These are phyloP conservation scores for Thozetella sp. DNA, from an alignment of 495 filamentous ascomycete genomes.

Conservation along the genomic window DNA sequence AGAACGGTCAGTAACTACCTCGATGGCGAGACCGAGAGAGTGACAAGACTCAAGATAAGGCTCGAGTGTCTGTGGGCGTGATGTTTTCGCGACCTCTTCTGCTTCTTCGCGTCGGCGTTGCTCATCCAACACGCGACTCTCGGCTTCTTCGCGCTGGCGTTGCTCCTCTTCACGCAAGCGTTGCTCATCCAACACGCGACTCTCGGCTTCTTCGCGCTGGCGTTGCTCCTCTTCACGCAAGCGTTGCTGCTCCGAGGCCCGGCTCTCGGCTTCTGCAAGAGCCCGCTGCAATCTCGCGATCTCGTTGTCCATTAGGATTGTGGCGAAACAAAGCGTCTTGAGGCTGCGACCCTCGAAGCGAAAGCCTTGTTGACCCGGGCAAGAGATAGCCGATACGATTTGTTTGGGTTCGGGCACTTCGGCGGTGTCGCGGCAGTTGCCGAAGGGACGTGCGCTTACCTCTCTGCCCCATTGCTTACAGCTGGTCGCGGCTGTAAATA, in stretches of 20 bases:
- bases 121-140: slow-evolving; percentile 12
- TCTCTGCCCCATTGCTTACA: too few relatives aligned
- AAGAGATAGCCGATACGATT: too few relatives aligned
- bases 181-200: too few relatives aligned
- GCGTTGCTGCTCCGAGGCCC: slow-evolving; percentile 6
- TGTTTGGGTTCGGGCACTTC: too few relatives aligned
- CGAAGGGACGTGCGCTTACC: too few relatives aligned
- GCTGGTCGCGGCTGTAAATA: too few relatives aligned
- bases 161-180: slow-evolving; percentile 23
- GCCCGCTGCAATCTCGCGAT: neutral
- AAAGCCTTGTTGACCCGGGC: neutral
- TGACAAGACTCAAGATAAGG: slow-evolving; percentile 33
- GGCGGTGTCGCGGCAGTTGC: too few relatives aligned
- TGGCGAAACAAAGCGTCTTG: too few relatives aligned
- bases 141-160: slow-evolving; percentile 18
- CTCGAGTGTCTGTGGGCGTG: slow-evolving; percentile 20
- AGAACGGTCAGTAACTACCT: slow-evolving; percentile 28
- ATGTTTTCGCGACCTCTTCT: slow-evolving; percentile 14
- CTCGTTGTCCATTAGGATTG: neutral
- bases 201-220: slow-evolving; percentile 16
- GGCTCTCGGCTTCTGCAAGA: neutral
- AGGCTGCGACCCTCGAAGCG: too few relatives aligned
- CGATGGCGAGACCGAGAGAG: slow-evolving; percentile 25
- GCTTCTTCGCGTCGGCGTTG: slow-evolving; percentile 26
- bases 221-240: slow-evolving; percentile 24